Percentiles rank a stretch among this genome's conserved stretches.
These are phyloP conservation scores for Stephania cephalantha DNA, from an alignment of 164 flowering plant genomes.

Conservation along the genomic window DNA sequence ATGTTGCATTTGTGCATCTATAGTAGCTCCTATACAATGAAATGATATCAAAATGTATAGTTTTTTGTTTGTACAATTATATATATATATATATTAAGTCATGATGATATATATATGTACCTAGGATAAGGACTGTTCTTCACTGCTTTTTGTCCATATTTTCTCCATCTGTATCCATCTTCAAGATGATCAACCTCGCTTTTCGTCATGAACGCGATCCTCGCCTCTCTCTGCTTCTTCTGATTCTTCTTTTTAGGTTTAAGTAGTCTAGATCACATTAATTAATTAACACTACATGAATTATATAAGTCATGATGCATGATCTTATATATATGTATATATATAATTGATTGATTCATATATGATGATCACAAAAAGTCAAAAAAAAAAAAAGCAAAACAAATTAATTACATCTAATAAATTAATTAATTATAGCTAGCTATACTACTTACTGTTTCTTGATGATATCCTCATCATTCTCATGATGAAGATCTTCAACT, in stretches of 20 bases:
- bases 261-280: constrained; percentile 13
- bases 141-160: constrained; percentile 93
- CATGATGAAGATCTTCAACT: constrained; percentile 22
- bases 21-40: constrained; percentile 65
- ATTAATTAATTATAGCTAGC: too few relatives aligned
- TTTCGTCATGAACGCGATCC: constrained; percentile 93
- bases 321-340: too few relatives aligned
- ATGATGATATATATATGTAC: constrained; percentile 21
- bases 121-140: constrained; percentile 92
- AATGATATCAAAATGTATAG: not conserved
- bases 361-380: too few relatives aligned
- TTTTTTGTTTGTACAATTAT: not conserved
- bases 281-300: too few relatives aligned
- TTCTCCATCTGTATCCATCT: constrained; percentile 89
- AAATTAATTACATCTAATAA: too few relatives aligned
- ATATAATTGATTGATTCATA: too few relatives aligned
- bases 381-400: too few relatives aligned
- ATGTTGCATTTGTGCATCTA: constrained; percentile 73
- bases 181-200: constrained; percentile 84
- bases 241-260: constrained; percentile 73
- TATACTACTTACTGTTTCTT: constrained; percentile 31
- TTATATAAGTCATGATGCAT: too few relatives aligned
- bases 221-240: constrained; percentile 63
- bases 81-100: not conserved
- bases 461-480: constrained; percentile 27